Percentiles rank a stretch among this genome's conserved stretches.
Conservation (phyloP, 2,329 filamentous ascomycete genomes). For the Capronia epimyces region DNA sequence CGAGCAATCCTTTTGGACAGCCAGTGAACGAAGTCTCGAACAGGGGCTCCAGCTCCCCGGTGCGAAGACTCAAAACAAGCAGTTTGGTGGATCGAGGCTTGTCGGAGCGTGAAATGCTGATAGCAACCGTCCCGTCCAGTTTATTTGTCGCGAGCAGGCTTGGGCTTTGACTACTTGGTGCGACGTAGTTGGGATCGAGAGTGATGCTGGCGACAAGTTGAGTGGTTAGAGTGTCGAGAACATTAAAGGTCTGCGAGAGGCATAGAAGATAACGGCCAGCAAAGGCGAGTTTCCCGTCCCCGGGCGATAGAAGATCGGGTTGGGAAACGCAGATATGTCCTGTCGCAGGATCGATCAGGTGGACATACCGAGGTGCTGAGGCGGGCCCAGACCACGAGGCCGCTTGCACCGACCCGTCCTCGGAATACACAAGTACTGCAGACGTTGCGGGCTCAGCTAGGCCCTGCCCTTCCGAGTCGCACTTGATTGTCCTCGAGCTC, state of each 20-base stretch:
- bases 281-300: constrained; percentile 63
- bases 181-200: constrained; percentile 11
- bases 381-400: constrained; percentile 42
- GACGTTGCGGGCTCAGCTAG: constrained; percentile 29
- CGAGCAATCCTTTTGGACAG: constrained; percentile 13
- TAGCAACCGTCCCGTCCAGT: constrained; percentile 20
- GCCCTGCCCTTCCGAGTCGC: constrained; percentile 35
- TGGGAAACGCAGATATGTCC: constrained; percentile 63
- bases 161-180: constrained; percentile 6
- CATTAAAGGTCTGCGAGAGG: constrained; percentile 65
- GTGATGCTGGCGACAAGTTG: constrained; percentile 7
- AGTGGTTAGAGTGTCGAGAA: constrained; percentile 71
- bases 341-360: constrained; percentile 68
- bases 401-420: constrained; percentile 79
- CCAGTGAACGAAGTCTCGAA: constrained; percentile 12
- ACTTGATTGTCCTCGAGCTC: constrained; percentile 51
- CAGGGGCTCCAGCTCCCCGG: constrained; percentile 1
- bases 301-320: constrained; percentile 60
- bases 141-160: constrained; percentile 19
- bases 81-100: constrained; percentile 8
- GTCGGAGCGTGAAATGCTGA: constrained; percentile 11
- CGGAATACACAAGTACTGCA: constrained; percentile 70
- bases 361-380: constrained; percentile 56
- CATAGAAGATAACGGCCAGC: constrained; percentile 69
- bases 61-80: constrained; percentile 7